Conservation (phyloP, 108 stramenopile species). For the Fragilariopsis cylindrus region DNA sequence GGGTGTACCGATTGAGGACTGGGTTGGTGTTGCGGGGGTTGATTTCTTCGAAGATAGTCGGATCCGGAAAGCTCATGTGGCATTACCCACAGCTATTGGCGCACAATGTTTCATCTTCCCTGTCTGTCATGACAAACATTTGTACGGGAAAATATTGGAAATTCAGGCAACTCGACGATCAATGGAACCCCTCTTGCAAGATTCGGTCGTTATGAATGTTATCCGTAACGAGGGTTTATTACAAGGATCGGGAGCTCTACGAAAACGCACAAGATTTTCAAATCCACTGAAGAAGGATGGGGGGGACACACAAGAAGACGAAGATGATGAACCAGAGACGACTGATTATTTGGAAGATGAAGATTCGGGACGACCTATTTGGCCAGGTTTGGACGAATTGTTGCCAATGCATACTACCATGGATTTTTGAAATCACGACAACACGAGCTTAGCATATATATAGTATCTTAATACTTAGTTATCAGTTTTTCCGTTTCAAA, state of each 20-base stretch:
- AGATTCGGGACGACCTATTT: conserved; percentile 41
- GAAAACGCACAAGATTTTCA: conserved; percentile 24
- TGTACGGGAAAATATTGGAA: conserved; percentile 72
- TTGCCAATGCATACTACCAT: conserved; percentile 37
- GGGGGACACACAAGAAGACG: conserved; percentile 21
- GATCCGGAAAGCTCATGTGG: conserved; percentile 54
- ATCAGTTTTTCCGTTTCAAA: too few species aligned
- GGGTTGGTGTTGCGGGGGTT: conserved; percentile 63
- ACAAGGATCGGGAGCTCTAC: conserved; percentile 32
- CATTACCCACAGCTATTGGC: conserved; percentile 56
- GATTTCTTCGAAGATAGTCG: conserved; percentile 64
- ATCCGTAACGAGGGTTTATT: conserved; percentile 52
- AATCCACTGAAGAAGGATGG: conserved; percentile 24
- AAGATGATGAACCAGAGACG: conserved; percentile 42
- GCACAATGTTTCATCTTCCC: conserved; percentile 82
- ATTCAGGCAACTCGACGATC: conserved; percentile 59
- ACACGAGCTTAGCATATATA: too few species aligned
- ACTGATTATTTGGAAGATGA: conserved; percentile 46
- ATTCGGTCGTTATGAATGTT: conserved; percentile 49
- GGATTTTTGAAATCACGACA: conserved; percentile 6
- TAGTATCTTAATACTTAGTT: too few species aligned
- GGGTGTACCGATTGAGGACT: conserved; percentile 33
- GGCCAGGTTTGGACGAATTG: conserved; percentile 70
- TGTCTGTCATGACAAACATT: conserved; percentile 74
- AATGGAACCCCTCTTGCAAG: conserved; percentile 57